Percentiles rank a stretch among this genome's conserved stretches.
Evolutionary conservation across 345 rosid species (phyloP).

Genomic region (Erysimum cheiranthoides): DNA sequence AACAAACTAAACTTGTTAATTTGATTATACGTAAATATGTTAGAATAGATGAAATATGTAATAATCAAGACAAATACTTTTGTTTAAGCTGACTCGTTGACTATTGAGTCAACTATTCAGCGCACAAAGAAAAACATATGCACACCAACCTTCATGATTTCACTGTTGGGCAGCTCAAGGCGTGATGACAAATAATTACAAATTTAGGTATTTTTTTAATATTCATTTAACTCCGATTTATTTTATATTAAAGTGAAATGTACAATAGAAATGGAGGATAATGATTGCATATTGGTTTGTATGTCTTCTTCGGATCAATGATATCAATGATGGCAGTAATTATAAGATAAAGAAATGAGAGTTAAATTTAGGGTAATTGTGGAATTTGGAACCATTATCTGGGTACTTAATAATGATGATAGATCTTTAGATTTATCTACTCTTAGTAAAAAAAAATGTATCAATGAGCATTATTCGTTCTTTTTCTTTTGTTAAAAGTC

Average conservation of each 20-base stretch:
- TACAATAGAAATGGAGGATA: conserved; percentile 15
- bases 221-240: conserved; percentile 44
- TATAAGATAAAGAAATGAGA: conserved; percentile 52
- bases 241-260: conserved; percentile 19
- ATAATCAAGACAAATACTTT: neutral
- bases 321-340: conserved; percentile 60
- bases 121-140: conserved; percentile 53
- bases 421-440: neutral
- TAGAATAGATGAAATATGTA: conserved; percentile 11
- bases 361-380: conserved; percentile 11
- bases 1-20: neutral
- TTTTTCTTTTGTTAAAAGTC: neutral
- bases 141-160: conserved; percentile 54
- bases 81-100: conserved; percentile 48
- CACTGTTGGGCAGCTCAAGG: conserved; percentile 53
- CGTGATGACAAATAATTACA: conserved; percentile 58
- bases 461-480: neutral
- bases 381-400: neutral
- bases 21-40: neutral
- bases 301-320: conserved; percentile 64
- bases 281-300: conserved; percentile 70
- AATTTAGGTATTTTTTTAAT: conserved; percentile 44
- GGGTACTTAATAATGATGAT: neutral
- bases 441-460: neutral
- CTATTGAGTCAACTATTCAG: conserved; percentile 51